Conservation (phyloP, 192 early-diverging fungal genomes). For the Rhizophlyctis rosea region DNA sequence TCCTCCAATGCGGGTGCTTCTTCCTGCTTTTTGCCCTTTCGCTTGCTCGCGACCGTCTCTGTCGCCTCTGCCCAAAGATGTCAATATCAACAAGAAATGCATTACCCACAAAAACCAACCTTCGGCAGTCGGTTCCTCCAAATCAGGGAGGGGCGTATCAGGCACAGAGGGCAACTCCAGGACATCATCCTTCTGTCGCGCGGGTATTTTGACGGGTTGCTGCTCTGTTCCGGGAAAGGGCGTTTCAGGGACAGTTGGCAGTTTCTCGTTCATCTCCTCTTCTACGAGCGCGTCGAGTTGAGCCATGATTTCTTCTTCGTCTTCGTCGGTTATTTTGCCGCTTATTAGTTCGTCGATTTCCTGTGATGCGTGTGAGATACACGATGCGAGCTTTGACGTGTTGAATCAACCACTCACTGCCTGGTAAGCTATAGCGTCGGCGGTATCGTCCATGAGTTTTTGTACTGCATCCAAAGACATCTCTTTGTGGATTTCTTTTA, state of each 20-base stretch:
- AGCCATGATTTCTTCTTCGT: constrained; percentile 79
- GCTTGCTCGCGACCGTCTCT: no score
- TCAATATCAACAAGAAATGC: no score
- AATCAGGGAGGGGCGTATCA: background rate
- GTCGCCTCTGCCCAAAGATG: no score
- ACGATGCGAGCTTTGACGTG: background rate
- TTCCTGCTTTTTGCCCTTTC: no score
- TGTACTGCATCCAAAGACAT: constrained; percentile 90
- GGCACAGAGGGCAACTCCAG: background rate
- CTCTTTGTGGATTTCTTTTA: constrained; percentile 81
- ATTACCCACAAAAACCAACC: no score
- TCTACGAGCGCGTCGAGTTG: constrained; percentile 73
- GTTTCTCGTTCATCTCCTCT: constrained; percentile 34
- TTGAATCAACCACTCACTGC: constrained; percentile 56
- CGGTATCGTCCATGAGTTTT: constrained; percentile 92
- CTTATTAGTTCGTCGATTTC: constrained; percentile 81
- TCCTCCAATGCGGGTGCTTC: no score
- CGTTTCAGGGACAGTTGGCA: background rate
- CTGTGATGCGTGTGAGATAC: constrained; percentile 24
- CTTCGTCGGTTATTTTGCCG: constrained; percentile 70
- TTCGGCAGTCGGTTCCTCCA: no score
- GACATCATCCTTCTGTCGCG: background rate
- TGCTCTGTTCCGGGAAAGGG: background rate
- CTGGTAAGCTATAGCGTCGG: constrained; percentile 94
- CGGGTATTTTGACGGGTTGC: background rate